Percentiles rank a stretch among this genome's conserved stretches.
Evolutionary conservation across 176 grass and related monocot species (phyloP).

Genomic region (Ensete glaucum): DNA sequence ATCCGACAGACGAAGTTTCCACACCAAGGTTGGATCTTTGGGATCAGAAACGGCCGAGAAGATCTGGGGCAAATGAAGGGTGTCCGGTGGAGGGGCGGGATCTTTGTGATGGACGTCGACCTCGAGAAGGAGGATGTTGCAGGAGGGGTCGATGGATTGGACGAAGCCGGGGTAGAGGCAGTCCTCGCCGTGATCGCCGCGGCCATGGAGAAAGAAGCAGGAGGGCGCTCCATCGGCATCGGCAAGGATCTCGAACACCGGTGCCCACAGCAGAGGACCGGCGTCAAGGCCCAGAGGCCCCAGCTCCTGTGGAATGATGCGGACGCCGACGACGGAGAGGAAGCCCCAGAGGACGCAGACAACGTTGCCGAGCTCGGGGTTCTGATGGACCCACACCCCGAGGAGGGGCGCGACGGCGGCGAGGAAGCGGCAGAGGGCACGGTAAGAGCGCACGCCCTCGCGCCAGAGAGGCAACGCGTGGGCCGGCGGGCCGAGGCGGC

Average conservation of each 20-base stretch:
- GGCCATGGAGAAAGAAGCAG: constrained; percentile 66
- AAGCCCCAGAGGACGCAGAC: constrained; percentile 62
- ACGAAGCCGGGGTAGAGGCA: constrained; percentile 47
- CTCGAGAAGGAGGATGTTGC: constrained; percentile 71
- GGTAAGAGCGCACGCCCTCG: constrained; percentile 19
- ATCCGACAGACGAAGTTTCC: neutral
- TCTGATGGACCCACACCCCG: constrained; percentile 75
- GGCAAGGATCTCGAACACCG: constrained; percentile 77
- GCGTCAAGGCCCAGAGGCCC: constrained; percentile 19
- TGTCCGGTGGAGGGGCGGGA: neutral
- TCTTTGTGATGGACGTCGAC: constrained; percentile 15
- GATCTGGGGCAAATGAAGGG: constrained; percentile 20
- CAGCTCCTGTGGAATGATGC: constrained; percentile 69
- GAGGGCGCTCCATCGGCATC: constrained; percentile 38
- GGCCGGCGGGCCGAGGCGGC: constrained; percentile 20
- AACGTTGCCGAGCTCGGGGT: constrained; percentile 86
- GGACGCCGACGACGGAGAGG: constrained; percentile 62
- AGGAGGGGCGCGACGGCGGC: constrained; percentile 46
- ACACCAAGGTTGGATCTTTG: constrained; percentile 1
- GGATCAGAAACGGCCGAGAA: constrained; percentile 22
- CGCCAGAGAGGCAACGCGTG: constrained; percentile 35
- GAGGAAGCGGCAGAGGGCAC: constrained; percentile 65
- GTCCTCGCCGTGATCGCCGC: constrained; percentile 7
- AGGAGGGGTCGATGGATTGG: constrained; percentile 30
- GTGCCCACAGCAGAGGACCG: constrained; percentile 51